Evolutionary conservation across 257 asterid species (phyloP), one percentile per base, ranked within the genome.

Genomic region (Phtheirospermum japonicum): DNA sequence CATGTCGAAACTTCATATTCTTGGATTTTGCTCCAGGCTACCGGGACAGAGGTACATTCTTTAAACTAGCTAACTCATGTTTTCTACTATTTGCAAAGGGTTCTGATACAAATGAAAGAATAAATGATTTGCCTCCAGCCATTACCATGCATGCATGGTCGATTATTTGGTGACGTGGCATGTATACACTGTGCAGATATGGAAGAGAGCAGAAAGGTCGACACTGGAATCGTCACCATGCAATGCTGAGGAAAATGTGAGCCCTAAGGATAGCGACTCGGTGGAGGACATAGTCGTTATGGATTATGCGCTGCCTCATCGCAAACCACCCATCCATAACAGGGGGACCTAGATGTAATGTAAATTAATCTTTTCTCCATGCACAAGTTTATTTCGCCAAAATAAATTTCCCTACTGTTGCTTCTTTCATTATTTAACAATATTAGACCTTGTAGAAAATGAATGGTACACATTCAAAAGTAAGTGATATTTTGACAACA

Each of bases 281-380:
- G 65, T 63, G 23, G 88, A 82, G 49, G 90, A 85, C 9, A 59
- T 70, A 4, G 87, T 42, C 1, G 87, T 79, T 28, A 83, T 84
- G 90, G 96, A 89, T 55, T 89, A 89, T 9, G 93, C 95, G 14
- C 90, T 77, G 63, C 93, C 96, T 59, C 96, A 82, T 64, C 88
- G 96, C 53, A 89, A 83, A 68, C 90, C 95, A 50, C 96, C 96
- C 32, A 86, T 89, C 64, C 95, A 89, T 70, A 89, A 89, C 81
- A 72, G 14, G 39, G 72, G 72, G 31, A 87, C 89, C 67, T 87
- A 75, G 73, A 19, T 55, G 53, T 4, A 33, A 19, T 55, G 53
- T 4, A 33, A 16, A 9, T 33, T 2, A 26, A 71, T 63, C 33
- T 23, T 14, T 14, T 46, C 59, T 30, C 61, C 49, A 48, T 12